Percentiles rank a stretch among this genome's conserved stretches.
Evolutionary conservation across 1,139 yeast species (phyloP).

Genomic region (Pichia sp.): DNA sequence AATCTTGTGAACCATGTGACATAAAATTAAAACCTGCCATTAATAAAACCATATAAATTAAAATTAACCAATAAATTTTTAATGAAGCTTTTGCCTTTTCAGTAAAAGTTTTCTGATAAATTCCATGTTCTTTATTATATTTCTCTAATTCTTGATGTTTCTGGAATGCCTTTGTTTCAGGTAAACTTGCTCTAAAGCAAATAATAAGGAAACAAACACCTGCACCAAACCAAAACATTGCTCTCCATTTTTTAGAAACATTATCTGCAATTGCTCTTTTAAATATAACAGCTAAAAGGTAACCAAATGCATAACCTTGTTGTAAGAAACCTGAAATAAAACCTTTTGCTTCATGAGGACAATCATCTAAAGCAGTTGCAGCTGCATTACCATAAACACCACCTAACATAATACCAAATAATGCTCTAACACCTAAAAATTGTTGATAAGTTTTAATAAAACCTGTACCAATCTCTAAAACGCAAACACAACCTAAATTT

Average conservation of each 20-base stretch:
- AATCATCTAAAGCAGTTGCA: conserved; percentile 61
- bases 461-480: conserved; percentile 65
- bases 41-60: conserved; percentile 44
- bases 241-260: conserved; percentile 58
- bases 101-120: conserved; percentile 23
- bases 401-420: conserved; percentile 66
- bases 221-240: conserved; percentile 74
- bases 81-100: conserved; percentile 29
- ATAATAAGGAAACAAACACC: conserved; percentile 57
- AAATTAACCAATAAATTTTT: conserved; percentile 36
- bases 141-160: conserved; percentile 28
- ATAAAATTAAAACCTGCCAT: conserved; percentile 64
- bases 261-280: conserved; percentile 52
- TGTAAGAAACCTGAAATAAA: conserved; percentile 61
- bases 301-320: conserved; percentile 70
- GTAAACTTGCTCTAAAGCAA: conserved; percentile 45
- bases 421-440: conserved; percentile 62
- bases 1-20: conserved; percentile 71
- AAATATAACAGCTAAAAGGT: conserved; percentile 56
- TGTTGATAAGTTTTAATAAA: conserved; percentile 57
- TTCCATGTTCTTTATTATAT: conserved; percentile 27
- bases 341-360: conserved; percentile 57
- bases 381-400: conserved; percentile 64
- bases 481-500: conserved; percentile 46
- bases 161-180: conserved; percentile 54